Conservation (phyloP, 176 grass and related monocot genomes). For the Puccinellia tenuiflora region DNA sequence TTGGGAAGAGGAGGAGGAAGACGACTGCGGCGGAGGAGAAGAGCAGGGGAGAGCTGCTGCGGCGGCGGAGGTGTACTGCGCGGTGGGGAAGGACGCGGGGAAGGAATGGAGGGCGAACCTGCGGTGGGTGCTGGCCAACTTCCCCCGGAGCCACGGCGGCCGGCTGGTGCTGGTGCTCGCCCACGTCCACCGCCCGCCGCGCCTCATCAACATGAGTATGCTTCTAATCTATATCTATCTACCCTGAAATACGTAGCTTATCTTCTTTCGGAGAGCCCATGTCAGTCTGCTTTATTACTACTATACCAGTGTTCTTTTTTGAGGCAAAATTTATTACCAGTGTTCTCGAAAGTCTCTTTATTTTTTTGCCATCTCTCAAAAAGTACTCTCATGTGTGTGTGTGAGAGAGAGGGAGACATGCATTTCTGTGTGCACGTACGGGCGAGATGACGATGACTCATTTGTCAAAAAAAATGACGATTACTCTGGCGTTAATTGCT, state of each 20-base stretch:
- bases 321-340: too few species aligned
- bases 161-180: conserved; percentile 53
- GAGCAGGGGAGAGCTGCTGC: neutral
- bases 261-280: too few species aligned
- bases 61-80: conserved; percentile 34
- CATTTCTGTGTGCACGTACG: neutral
- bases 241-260: neutral
- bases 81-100: conserved; percentile 35
- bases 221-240: neutral
- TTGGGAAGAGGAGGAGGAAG: neutral
- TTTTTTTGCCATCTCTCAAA: too few species aligned
- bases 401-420: too few species aligned
- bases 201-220: conserved; percentile 63
- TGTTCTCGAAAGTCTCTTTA: too few species aligned
- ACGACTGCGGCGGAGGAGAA: neutral
- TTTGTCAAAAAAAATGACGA: too few species aligned
- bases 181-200: conserved; percentile 56
- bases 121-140: conserved; percentile 50
- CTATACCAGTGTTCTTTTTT: too few species aligned
- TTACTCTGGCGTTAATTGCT: too few species aligned
- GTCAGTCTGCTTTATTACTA: too few species aligned
- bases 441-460: too few species aligned
- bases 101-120: conserved; percentile 64
- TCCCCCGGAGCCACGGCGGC: conserved; percentile 4
- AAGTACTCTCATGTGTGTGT: neutral